Conservation (phyloP, 257 asterid genomes). For the Cinchona pubescens region DNA sequence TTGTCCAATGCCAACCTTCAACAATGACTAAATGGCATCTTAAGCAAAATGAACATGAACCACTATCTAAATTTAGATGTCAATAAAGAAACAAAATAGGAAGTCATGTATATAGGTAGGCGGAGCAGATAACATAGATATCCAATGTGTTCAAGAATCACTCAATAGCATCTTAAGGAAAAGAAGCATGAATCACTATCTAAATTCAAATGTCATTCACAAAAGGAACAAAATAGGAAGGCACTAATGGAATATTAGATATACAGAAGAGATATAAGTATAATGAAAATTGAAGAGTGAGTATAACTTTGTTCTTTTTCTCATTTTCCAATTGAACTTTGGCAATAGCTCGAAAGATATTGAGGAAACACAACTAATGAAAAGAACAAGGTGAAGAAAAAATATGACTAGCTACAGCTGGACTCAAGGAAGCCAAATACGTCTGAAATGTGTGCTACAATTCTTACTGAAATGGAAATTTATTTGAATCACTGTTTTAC, state of each 20-base stretch:
- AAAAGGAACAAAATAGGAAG: neutral
- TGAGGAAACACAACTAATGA: neutral
- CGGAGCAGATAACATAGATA: neutral
- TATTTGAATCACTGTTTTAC: too few relatives aligned
- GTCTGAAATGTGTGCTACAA: neutral
- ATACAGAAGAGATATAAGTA: too few relatives aligned
- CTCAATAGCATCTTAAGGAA: neutral
- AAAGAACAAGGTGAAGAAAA: neutral
- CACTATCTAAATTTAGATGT: neutral
- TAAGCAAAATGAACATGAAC: neutral
- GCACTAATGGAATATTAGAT: too few relatives aligned
- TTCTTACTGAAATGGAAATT: neutral
- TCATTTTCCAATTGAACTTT: neutral
- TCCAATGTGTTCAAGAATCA: neutral
- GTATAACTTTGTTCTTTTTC: neutral
- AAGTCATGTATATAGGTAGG: neutral
- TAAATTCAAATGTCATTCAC: neutral
- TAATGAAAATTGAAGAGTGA: neutral
- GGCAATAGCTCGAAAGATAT: neutral
- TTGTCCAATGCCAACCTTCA: neutral
- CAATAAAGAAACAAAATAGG: neutral
- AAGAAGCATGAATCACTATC: neutral
- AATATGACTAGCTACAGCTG: neutral
- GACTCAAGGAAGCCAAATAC: neutral
- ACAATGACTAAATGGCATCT: neutral